A percentile compares a stretch with the other conserved stretches of the same genome.
Conservation (phyloP, 139 green algal species). For the Bryopsis sp. region DNA sequence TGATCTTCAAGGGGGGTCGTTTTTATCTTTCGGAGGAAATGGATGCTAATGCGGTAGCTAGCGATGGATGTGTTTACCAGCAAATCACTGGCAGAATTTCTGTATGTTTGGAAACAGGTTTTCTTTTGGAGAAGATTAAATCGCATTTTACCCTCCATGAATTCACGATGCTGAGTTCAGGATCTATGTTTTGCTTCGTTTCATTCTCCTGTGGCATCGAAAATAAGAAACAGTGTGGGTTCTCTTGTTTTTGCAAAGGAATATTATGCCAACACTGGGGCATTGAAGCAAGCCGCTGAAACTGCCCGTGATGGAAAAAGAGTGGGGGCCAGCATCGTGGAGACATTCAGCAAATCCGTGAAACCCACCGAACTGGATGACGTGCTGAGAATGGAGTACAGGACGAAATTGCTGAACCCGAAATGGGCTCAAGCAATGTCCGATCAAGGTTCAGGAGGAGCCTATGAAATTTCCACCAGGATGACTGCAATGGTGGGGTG, state of each 20-base stretch:
- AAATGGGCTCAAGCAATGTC: conserved; percentile 87
- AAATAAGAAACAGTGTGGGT: no score
- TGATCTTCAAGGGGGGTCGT: no score
- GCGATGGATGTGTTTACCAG: no score
- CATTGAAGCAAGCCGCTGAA: conserved; percentile 73
- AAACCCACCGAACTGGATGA: conserved; percentile 75
- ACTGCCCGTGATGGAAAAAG: conserved; percentile 32
- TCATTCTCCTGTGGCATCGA: no score
- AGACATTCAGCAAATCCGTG: conserved; percentile 69
- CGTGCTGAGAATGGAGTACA: conserved; percentile 91
- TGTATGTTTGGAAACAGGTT: no score
- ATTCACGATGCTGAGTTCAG: no score
- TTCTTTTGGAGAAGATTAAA: no score
- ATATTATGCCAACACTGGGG: conserved; percentile 88
- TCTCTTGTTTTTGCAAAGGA: conserved; percentile 55
- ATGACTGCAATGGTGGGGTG: conserved; percentile 96
- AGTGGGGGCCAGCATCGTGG: conserved; percentile 72
- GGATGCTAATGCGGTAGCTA: no score
- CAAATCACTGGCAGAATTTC: no score
- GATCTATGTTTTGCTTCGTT: no score
- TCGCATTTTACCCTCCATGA: no score
- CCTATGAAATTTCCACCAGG: conserved; percentile 79
- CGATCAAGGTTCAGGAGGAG: conserved; percentile 79
- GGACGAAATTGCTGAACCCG: conserved; percentile 94
- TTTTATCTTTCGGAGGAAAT: no score